These are phyloP conservation scores for Pestalotiopsis sp. DNA, from an alignment of 2,329 filamentous ascomycete species.

Conservation along the genomic window DNA sequence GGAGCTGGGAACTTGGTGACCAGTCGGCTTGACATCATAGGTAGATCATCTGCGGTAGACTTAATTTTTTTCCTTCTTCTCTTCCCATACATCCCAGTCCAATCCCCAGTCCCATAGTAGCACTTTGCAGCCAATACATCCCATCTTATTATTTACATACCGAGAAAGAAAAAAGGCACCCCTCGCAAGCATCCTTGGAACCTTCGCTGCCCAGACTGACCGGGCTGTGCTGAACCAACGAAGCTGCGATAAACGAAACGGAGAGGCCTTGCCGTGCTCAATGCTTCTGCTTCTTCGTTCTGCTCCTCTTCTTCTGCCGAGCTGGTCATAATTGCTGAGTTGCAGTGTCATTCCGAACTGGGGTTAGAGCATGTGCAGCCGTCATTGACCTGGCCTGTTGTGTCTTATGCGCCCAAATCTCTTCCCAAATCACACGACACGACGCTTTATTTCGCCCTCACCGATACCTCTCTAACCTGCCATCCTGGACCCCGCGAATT, in stretches of 20 bases:
- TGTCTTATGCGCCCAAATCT: background rate
- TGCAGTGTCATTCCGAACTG: background rate
- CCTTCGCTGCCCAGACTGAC: background rate
- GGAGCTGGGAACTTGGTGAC: background rate
- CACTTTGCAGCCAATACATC: background rate
- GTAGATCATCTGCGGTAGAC: conserved; percentile 13
- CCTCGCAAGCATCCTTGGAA: background rate
- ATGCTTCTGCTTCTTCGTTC: too few species aligned
- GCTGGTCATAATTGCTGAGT: too few species aligned
- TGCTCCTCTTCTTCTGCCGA: too few species aligned
- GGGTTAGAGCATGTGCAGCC: conserved; percentile 4
- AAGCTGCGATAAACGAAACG: too few species aligned
- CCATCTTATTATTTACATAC: background rate
- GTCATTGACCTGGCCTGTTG: background rate
- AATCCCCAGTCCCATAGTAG: background rate
- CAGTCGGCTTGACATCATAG: conserved; percentile 13
- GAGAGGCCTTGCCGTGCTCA: too few species aligned
- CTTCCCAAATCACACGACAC: background rate
- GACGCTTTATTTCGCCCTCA: background rate
- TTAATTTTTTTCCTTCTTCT: background rate
- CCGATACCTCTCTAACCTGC: background rate
- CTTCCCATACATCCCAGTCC: background rate
- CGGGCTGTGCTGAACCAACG: background rate
- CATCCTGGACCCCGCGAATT: background rate
- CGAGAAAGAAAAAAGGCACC: background rate